Conservation (phyloP, 164 flowering plant species). For the Liquidambar formosana region DNA sequence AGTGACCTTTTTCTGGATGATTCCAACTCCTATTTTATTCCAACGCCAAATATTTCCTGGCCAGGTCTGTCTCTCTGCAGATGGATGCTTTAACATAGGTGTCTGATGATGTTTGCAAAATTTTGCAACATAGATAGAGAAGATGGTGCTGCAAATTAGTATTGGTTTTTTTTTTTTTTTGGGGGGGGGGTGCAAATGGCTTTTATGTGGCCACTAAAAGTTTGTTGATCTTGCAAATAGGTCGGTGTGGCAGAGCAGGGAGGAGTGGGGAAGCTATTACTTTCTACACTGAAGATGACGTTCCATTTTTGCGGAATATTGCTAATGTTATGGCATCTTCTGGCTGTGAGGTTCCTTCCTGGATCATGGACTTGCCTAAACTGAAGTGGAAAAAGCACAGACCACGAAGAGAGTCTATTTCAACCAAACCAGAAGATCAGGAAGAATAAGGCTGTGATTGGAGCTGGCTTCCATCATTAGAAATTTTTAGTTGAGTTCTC, state of each 20-base stretch:
- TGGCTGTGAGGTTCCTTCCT: slow-evolving; percentile 90
- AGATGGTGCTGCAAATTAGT: too few species aligned
- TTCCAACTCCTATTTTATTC: too few species aligned
- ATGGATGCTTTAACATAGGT: too few species aligned
- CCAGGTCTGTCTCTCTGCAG: too few species aligned
- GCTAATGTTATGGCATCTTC: slow-evolving; percentile 86
- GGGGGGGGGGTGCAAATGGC: neutral
- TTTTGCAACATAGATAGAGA: too few species aligned
- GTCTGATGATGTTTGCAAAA: too few species aligned
- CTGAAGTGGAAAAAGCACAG: slow-evolving; percentile 73
- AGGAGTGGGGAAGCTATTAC: slow-evolving; percentile 89
- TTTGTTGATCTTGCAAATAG: slow-evolving; percentile 33
- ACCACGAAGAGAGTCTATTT: slow-evolving; percentile 73
- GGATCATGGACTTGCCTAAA: slow-evolving; percentile 68
- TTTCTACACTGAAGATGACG: slow-evolving; percentile 78
- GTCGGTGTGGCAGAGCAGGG: slow-evolving; percentile 95
- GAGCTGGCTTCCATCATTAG: neutral
- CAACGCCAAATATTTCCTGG: too few species aligned
- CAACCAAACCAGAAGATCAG: slow-evolving; percentile 24
- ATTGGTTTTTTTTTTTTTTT: too few species aligned
- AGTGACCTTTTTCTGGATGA: too few species aligned
- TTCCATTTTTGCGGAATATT: slow-evolving; percentile 72
- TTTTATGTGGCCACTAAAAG: neutral
- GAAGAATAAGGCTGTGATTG: neutral
- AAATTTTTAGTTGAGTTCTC: neutral